Percentiles rank a stretch among this genome's conserved stretches.
Evolutionary conservation across 2,329 filamentous ascomycete genomes (phyloP).

Genomic region (Phaeosphaeriaceae sp.): DNA sequence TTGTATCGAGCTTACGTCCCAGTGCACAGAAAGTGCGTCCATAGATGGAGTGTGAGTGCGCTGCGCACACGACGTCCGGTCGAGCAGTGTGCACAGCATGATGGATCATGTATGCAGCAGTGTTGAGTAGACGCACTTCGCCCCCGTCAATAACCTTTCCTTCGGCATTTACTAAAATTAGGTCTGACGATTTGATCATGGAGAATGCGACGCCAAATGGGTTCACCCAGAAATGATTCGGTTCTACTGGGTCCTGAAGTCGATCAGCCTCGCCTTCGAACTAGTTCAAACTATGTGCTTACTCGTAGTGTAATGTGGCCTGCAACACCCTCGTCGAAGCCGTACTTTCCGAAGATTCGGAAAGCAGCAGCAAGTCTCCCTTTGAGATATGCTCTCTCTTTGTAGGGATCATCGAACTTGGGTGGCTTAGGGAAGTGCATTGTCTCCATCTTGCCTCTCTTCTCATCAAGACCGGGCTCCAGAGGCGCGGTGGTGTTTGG

Average conservation of each 20-base stretch:
- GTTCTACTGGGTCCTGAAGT: slow-evolving; percentile 61
- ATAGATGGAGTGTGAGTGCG: slow-evolving; percentile 65
- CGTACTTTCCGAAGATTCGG: slow-evolving; percentile 49
- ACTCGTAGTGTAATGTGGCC: slow-evolving; percentile 68
- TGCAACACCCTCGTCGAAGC: slow-evolving; percentile 58
- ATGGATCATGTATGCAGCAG: slow-evolving; percentile 66
- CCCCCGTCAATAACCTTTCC: slow-evolving; percentile 71
- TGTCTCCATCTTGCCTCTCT: slow-evolving; percentile 32
- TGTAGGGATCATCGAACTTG: slow-evolving; percentile 47
- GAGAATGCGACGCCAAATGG: slow-evolving; percentile 70
- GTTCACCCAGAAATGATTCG: slow-evolving; percentile 70
- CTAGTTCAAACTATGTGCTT: slow-evolving; percentile 5
- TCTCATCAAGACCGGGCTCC: slow-evolving; percentile 41
- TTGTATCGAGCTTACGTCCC: slow-evolving; percentile 65
- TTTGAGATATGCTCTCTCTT: slow-evolving; percentile 48
- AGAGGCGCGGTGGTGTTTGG: slow-evolving; percentile 37
- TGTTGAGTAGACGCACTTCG: slow-evolving; percentile 42
- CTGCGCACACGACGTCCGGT: slow-evolving; percentile 65
- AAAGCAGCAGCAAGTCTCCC: slow-evolving; percentile 48
- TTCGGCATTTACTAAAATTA: slow-evolving; percentile 70
- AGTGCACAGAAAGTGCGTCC: slow-evolving; percentile 69
- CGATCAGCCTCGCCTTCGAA: slow-evolving; percentile 4
- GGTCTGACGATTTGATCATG: slow-evolving; percentile 67
- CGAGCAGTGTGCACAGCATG: slow-evolving; percentile 65
- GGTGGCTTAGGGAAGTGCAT: slow-evolving; percentile 38